These are phyloP conservation scores for Sanguinoderma infundibulare DNA, from an alignment of 1,284 basidiomycete genomes.

Conservation along the genomic window DNA sequence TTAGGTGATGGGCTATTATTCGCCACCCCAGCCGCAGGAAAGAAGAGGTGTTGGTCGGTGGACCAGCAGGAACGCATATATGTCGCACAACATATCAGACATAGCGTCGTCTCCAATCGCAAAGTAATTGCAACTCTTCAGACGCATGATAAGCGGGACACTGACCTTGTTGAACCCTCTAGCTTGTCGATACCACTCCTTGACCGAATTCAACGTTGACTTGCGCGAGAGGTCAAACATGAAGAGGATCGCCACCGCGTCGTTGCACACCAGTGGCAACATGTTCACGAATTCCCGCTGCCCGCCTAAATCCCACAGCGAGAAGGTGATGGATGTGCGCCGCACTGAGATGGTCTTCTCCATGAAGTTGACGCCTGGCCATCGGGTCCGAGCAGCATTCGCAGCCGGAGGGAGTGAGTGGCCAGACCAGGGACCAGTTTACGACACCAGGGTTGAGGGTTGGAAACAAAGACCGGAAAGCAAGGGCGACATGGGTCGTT, in stretches of 20 bases:
- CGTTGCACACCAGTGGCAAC: conserved; percentile 97
- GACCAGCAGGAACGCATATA: neutral
- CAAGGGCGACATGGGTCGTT: neutral
- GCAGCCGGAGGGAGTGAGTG: neutral
- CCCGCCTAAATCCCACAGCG: conserved; percentile 98
- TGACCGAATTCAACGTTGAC: conserved; percentile 95
- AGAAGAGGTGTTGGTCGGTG: neutral
- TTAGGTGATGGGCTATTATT: neutral
- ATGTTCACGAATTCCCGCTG: conserved; percentile 99
- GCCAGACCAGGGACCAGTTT: neutral
- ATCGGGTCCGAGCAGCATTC: neutral
- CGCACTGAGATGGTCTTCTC: conserved; percentile 98
- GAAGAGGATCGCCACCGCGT: conserved; percentile 98
- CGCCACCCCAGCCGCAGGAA: neutral
- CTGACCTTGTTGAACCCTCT: conserved; percentile 96
- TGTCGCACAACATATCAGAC: neutral
- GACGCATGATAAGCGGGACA: too few relatives aligned
- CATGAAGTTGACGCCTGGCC: conserved; percentile 97
- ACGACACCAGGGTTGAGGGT: neutral
- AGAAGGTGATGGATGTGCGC: conserved; percentile 98
- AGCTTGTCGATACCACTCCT: conserved; percentile 99
- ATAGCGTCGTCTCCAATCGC: neutral
- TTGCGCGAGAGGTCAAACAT: conserved; percentile 99
- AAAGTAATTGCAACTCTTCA: too few relatives aligned
- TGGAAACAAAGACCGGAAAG: neutral